Evolutionary conservation across 352 stramenopile species (phyloP).

Genomic region (Phytophthora pinifolia): DNA sequence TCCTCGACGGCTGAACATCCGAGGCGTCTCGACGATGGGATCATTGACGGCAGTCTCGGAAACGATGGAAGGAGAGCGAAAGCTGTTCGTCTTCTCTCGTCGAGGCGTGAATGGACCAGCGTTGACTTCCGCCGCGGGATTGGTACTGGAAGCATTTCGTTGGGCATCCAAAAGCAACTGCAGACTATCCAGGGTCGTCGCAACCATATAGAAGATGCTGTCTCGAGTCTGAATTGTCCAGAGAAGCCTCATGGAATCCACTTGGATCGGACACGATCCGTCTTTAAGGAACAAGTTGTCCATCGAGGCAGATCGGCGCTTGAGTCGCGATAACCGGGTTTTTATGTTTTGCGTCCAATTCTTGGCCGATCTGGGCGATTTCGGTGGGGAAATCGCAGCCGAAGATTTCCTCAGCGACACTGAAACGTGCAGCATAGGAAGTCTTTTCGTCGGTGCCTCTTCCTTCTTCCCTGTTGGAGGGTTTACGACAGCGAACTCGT

Average conservation of each 20-base stretch:
- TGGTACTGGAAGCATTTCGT: conserved; percentile 18
- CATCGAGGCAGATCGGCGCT: conserved; percentile 65
- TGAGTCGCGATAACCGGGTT: conserved; percentile 51
- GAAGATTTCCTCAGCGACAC: conserved; percentile 15
- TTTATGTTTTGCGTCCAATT: conserved; percentile 60
- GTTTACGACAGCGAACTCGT: conserved; percentile 36
- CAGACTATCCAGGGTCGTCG: conserved; percentile 53
- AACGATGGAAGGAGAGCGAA: conserved; percentile 22
- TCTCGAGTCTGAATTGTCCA: conserved; percentile 82
- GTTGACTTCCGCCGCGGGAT: neutral
- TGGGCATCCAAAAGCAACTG: conserved; percentile 43
- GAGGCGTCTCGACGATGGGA: neutral
- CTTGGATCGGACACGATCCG: conserved; percentile 74
- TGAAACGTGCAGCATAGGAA: conserved; percentile 21
- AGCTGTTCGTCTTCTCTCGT: conserved; percentile 21
- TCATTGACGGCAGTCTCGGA: neutral
- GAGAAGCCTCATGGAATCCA: conserved; percentile 79
- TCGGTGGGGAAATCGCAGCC: conserved; percentile 7
- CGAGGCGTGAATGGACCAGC: conserved; percentile 4
- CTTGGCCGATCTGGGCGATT: conserved; percentile 39
- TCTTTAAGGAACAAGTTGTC: conserved; percentile 74
- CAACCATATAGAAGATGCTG: conserved; percentile 68
- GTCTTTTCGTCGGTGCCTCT: conserved; percentile 2
- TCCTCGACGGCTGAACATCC: conserved; percentile 27
- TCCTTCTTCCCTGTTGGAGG: conserved; percentile 24